Percentiles rank a stretch among this genome's conserved stretches.
These are phyloP conservation scores for Tricholomella constricta DNA, from an alignment of 768 basidiomycete species.

Conservation along the genomic window DNA sequence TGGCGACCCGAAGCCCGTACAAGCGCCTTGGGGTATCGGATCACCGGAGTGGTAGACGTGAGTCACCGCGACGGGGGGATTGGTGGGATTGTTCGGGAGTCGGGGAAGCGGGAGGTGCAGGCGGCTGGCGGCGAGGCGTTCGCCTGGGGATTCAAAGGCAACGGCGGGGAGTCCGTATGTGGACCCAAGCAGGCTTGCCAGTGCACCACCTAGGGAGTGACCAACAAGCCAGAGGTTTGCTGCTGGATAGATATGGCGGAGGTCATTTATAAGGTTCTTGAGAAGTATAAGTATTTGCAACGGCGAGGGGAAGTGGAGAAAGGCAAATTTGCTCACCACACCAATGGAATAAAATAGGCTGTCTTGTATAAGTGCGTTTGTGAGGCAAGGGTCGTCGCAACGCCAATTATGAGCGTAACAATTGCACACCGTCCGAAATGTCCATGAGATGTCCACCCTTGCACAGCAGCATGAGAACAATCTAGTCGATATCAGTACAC, in stretches of 20 bases:
- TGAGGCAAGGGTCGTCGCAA: slow-evolving; percentile 83
- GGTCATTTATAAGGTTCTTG: slow-evolving; percentile 86
- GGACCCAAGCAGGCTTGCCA: slow-evolving; percentile 85
- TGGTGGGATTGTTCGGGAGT: slow-evolving; percentile 9
- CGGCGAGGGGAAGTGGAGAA: background rate
- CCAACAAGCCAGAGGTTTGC: slow-evolving; percentile 90
- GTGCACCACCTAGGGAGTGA: slow-evolving; percentile 87
- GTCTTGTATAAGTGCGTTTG: slow-evolving; percentile 81
- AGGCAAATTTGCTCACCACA: slow-evolving; percentile 52
- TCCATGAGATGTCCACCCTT: slow-evolving; percentile 84
- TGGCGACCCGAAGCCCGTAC: slow-evolving; percentile 71
- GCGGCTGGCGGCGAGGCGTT: slow-evolving; percentile 72
- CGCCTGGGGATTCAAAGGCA: slow-evolving; percentile 85
- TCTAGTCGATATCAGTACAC: slow-evolving; percentile 18
- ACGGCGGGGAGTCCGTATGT: slow-evolving; percentile 93
- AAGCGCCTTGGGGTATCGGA: slow-evolving; percentile 86
- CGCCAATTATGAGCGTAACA: slow-evolving; percentile 73
- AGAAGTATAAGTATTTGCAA: slow-evolving; percentile 1
- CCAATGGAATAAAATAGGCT: slow-evolving; percentile 92
- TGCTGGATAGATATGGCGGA: slow-evolving; percentile 79
- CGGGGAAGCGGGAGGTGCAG: slow-evolving; percentile 86
- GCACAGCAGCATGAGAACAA: slow-evolving; percentile 95
- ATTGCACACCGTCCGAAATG: slow-evolving; percentile 82
- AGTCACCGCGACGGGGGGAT: slow-evolving; percentile 49
- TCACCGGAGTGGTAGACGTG: slow-evolving; percentile 93